phyloP scores from a whole-genome alignment of 2,329 filamentous ascomycete genomes.

The Didymella exigua region DNA sequence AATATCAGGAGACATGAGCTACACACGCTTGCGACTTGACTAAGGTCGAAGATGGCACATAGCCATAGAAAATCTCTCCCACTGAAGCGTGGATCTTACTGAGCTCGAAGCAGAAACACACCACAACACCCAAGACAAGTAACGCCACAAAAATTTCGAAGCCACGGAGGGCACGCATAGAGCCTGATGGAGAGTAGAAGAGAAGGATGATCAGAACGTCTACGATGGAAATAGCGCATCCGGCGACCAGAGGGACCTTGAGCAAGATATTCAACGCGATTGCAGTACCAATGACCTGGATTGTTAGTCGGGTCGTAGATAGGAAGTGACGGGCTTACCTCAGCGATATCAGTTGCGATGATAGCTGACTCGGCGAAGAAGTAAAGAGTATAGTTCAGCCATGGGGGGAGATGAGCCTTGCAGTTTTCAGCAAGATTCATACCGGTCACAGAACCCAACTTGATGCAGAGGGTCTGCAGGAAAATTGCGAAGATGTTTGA shows the following conservation, averaged over 20 bases:
- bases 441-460: slow-evolving; percentile 58
- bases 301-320: slow-evolving; percentile 2
- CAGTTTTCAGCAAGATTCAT: slow-evolving; percentile 58
- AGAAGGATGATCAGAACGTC: slow-evolving; percentile 63
- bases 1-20: not conserved
- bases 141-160: slow-evolving; percentile 62
- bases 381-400: slow-evolving; percentile 61
- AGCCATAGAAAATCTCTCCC: slow-evolving; percentile 61
- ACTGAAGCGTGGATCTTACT: slow-evolving; percentile 58
- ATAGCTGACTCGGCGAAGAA: slow-evolving; percentile 62
- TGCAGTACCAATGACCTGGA: slow-evolving; percentile 60
- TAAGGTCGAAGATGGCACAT: slow-evolving; percentile 60
- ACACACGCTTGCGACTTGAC: slow-evolving; percentile 57
- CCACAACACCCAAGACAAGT: slow-evolving; percentile 61
- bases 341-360: slow-evolving; percentile 65
- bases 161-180: slow-evolving; percentile 57
- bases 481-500: slow-evolving; percentile 75
- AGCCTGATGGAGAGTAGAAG: slow-evolving; percentile 60
- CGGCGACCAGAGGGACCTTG: slow-evolving; percentile 60
- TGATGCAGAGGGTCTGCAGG: slow-evolving; percentile 69
- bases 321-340: slow-evolving; percentile 41
- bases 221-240: slow-evolving; percentile 62
- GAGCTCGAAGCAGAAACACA: slow-evolving; percentile 64
- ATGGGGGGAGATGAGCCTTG: slow-evolving; percentile 56
- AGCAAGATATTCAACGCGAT: slow-evolving; percentile 62